phyloP scores from a whole-genome alignment of 257 asterid genomes.

The Thymus mandschuricus region DNA sequence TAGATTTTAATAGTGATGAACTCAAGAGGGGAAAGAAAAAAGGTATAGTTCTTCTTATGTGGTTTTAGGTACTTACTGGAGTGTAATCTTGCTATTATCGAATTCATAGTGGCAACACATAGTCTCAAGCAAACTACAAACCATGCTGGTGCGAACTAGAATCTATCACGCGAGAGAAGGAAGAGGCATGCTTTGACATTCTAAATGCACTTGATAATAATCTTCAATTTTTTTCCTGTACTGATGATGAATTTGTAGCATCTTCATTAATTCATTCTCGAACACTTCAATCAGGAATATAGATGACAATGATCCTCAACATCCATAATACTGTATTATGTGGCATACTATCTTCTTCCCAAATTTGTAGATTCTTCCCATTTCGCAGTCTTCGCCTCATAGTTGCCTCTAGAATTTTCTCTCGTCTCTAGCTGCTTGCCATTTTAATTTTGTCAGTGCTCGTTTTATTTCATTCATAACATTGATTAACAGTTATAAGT shows the following conservation, averaged over 20 bases:
- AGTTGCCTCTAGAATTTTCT: constrained; percentile 3
- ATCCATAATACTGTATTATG: background rate
- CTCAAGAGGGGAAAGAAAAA: background rate
- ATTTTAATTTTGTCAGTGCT: background rate
- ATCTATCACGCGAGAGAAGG: background rate
- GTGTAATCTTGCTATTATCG: background rate
- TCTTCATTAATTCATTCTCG: background rate
- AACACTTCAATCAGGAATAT: background rate
- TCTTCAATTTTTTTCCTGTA: too few species aligned
- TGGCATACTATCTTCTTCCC: background rate
- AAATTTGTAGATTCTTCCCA: background rate
- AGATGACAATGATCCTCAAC: background rate
- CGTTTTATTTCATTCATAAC: background rate
- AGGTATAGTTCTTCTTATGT: background rate
- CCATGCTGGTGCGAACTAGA: background rate
- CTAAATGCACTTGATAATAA: too few species aligned
- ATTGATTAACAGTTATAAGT: background rate
- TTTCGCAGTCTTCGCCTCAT: background rate
- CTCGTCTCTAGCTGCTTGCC: constrained; percentile 3
- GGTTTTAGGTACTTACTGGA: background rate
- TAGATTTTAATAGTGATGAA: background rate
- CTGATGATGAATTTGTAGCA: background rate
- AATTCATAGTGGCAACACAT: background rate
- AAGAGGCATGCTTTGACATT: background rate
- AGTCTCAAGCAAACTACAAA: background rate